Evolutionary conservation across 768 basidiomycete species (phyloP), one percentile per base, ranked within the genome.

Genomic region (Flagelloscypha sp.): DNA sequence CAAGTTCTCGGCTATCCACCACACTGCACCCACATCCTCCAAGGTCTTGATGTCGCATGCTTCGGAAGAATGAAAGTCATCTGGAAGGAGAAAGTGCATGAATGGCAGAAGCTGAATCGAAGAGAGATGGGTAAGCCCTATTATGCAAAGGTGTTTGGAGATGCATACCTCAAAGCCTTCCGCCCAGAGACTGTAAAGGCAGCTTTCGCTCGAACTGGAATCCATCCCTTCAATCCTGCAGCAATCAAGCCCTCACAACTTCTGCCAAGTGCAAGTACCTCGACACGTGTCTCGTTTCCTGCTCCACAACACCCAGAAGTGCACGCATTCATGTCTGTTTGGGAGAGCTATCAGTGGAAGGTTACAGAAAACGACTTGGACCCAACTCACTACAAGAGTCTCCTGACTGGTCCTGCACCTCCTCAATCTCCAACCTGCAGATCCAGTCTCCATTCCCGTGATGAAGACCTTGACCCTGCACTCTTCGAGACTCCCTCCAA

Each of bases 11-110:
- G 53, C 3, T 68, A 66, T 42, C 66, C 57, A 37, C 48, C 58
- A 9, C 63, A 66, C 31, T 63, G 58, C 40, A 66, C 58, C 0
- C 59, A 68, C 49, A 54, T 53, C 0, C 47, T 64, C 4, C 66
- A 70, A 43, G 62, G 64, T 7, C 59, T 70, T 15, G 62, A 69
- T 47, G 62, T 68, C 15, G 60, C 63, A 2, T 64, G 62, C 39
- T 69, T 69, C 44, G 58, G 52, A 17, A 48, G 34, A 35, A 55
- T 68, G 57, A 70, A 69, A 45, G 35, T 38, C 7, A 28, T 13
- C 42, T 52, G 44, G 45, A 50, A 52, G 21, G 16, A 47, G 23
- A 15, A 27, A 27, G 13, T 27, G 9, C 25, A 27, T 27, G 13
- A 27, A 15, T 27, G n/a, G n/a, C n/a, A n/a, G n/a, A n/a, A n/a